Conservation (phyloP, 257 asterid genomes). For the Leptodermis oblonga region DNA sequence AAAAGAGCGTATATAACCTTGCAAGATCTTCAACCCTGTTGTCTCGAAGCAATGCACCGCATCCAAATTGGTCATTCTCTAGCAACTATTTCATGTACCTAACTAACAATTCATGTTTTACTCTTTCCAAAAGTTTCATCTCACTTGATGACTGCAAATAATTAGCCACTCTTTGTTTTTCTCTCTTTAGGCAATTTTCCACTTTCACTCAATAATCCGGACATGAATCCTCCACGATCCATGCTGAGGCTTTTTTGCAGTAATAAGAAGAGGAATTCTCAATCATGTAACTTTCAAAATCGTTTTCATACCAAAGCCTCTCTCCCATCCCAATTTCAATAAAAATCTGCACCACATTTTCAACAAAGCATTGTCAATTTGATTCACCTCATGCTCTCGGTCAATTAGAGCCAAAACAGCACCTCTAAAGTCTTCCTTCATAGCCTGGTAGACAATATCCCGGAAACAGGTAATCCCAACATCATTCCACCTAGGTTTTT, state of each 20-base stretch:
- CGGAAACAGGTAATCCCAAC: slow-evolving; percentile 44
- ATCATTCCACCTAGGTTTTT: too few species aligned
- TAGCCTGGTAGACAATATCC: slow-evolving; percentile 39
- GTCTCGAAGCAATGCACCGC: slow-evolving; percentile 45
- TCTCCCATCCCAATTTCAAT: slow-evolving; percentile 46
- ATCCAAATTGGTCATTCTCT: slow-evolving; percentile 61
- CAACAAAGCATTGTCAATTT: slow-evolving; percentile 34
- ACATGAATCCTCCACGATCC: slow-evolving; percentile 60
- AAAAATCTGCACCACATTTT: slow-evolving; percentile 45
- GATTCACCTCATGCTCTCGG: slow-evolving; percentile 17
- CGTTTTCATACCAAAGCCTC: too few species aligned
- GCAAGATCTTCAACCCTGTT: slow-evolving; percentile 63
- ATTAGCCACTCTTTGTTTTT: slow-evolving; percentile 47
- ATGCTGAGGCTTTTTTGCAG: too few species aligned
- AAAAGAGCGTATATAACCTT: slow-evolving; percentile 51
- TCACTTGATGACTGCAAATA: slow-evolving; percentile 51
- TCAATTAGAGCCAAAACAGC: slow-evolving; percentile 35
- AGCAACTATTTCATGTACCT: slow-evolving; percentile 37
- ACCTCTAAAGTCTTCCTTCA: slow-evolving; percentile 38
- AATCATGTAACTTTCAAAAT: too few species aligned
- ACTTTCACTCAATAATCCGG: slow-evolving; percentile 61
- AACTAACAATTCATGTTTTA: slow-evolving; percentile 39
- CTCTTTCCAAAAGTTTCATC: slow-evolving; percentile 46
- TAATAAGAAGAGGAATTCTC: too few species aligned
- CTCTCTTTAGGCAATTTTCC: slow-evolving; percentile 52